Conservation (phyloP, 805 yeast species). For the Candida methanosorbosa region DNA sequence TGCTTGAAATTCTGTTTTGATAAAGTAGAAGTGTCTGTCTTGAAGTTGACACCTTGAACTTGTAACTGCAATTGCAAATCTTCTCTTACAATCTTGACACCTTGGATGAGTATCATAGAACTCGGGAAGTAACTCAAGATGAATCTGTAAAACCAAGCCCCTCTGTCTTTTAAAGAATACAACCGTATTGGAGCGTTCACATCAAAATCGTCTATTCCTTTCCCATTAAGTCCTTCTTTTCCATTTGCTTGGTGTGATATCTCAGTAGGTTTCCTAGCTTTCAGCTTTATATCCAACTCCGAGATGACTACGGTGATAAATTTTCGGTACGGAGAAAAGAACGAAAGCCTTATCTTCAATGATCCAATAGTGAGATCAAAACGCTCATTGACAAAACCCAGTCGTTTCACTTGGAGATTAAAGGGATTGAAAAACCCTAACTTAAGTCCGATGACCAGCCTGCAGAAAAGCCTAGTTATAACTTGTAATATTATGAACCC, state of each 20-base stretch:
- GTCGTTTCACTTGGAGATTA: conserved; percentile 10
- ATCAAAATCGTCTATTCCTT: conserved; percentile 7
- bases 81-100: conserved; percentile 1
- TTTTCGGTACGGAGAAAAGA: conserved; percentile 6
- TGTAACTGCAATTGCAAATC: background rate
- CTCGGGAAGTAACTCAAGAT: conserved; percentile 14
- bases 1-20: conserved; percentile 1
- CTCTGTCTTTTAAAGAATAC: conserved; percentile 6
- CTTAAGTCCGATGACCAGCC: conserved; percentile 14
- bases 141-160: conserved; percentile 7
- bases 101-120: conserved; percentile 9
- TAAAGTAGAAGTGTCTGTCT: conserved; percentile 3
- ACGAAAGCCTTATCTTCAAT: conserved; percentile 6
- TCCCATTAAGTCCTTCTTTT: no score
- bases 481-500: no score
- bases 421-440: conserved; percentile 22
- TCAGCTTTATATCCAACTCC: conserved; percentile 5
- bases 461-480: no score
- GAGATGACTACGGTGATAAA: conserved; percentile 4
- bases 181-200: conserved; percentile 11
- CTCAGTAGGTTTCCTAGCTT: no score
- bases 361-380: conserved; percentile 2
- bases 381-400: conserved; percentile 6
- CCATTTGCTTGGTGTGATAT: no score
- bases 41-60: background rate